These are phyloP conservation scores for Spathaspora passalidarum DNA, from an alignment of 805 yeast genomes.

Conservation along the genomic window DNA sequence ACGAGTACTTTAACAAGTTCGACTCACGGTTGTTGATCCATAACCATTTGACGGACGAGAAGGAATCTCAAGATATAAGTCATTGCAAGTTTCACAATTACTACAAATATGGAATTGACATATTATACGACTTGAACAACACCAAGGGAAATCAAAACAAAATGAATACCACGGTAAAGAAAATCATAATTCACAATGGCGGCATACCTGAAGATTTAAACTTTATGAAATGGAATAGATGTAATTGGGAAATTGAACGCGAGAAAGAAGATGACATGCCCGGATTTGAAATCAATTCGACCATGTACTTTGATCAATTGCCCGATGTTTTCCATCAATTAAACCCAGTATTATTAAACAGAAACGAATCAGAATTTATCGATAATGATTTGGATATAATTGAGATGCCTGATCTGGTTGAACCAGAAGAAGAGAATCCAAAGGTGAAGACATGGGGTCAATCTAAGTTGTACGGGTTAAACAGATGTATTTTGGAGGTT, in stretches of 20 bases:
- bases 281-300: slow-evolving; percentile 14
- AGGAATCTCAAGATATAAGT: slow-evolving; percentile 9
- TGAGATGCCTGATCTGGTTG: slow-evolving; percentile 13
- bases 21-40: slow-evolving; percentile 44
- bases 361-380: slow-evolving; percentile 38
- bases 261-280: not conserved
- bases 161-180: slow-evolving; percentile 35
- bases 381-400: slow-evolving; percentile 36
- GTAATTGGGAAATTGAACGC: slow-evolving; percentile 39
- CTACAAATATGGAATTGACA: slow-evolving; percentile 52
- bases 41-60: slow-evolving; percentile 19
- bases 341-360: slow-evolving; percentile 35
- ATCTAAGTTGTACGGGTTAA: slow-evolving; percentile 37
- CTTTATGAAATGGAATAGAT: slow-evolving; percentile 52
- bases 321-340: slow-evolving; percentile 20
- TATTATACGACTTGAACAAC: slow-evolving; percentile 42
- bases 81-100: slow-evolving; percentile 51
- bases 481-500: slow-evolving; percentile 43
- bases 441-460: slow-evolving; percentile 41
- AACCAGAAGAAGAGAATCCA: slow-evolving; percentile 10
- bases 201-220: slow-evolving; percentile 47
- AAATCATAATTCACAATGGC: slow-evolving; percentile 52
- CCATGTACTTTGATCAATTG: slow-evolving; percentile 30
- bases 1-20: slow-evolving; percentile 45
- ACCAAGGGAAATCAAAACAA: slow-evolving; percentile 11